Percentiles rank a stretch among this genome's conserved stretches.
phyloP scores from a whole-genome alignment of 768 basidiomycete species.

The Lactarius pseudohatsudake region DNA sequence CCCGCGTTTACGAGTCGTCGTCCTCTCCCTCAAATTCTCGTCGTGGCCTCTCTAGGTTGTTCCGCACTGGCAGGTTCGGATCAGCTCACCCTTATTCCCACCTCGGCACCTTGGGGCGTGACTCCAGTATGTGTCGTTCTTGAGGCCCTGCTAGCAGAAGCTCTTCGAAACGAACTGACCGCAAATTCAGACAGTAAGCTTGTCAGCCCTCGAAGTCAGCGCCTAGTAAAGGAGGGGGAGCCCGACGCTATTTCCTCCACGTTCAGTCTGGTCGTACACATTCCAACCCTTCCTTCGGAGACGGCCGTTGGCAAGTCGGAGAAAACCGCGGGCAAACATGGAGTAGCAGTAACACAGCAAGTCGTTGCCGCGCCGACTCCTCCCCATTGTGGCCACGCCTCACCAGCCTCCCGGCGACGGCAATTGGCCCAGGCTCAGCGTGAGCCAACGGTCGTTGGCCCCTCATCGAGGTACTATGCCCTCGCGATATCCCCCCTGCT shows the following conservation, averaged over 20 bases:
- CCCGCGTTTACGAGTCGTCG: neutral
- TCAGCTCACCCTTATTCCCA: neutral
- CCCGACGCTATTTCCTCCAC: neutral
- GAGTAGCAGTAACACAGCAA: neutral
- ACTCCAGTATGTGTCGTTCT: neutral
- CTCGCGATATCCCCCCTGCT: neutral
- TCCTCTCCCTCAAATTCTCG: neutral
- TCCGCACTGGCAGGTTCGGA: no score
- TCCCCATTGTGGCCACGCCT: neutral
- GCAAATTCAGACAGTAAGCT: neutral
- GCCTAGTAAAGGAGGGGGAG: neutral
- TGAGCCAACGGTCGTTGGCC: neutral
- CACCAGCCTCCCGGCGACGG: neutral
- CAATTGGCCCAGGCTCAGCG: neutral
- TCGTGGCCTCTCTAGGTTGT: no score
- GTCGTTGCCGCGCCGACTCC: neutral
- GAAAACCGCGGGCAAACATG: neutral
- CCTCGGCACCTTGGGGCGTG: neutral
- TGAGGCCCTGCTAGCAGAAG: no score
- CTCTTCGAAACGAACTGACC: neutral
- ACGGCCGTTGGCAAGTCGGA: neutral
- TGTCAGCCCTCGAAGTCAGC: neutral
- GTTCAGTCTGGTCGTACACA: neutral
- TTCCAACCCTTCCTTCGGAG: neutral
- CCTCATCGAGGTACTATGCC: neutral